phyloP scores from a whole-genome alignment of 2,329 filamentous ascomycete species.

The Colletotrichum brevisporum region DNA sequence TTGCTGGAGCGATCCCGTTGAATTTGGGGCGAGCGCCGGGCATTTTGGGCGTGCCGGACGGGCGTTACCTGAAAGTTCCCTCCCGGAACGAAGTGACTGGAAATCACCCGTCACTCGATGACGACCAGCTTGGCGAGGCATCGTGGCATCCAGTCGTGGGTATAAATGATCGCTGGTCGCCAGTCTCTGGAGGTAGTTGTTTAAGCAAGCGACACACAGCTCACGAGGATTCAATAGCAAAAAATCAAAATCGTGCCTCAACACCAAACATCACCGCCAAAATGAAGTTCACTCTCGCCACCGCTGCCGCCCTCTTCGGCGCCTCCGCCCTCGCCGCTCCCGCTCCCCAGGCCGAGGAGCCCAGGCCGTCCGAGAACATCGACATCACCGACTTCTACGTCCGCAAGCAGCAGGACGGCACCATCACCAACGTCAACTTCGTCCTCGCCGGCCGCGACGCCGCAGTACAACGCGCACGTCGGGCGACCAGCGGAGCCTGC shows the following conservation, averaged over 20 bases:
- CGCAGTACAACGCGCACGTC: too few species aligned
- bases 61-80: constrained; percentile 30
- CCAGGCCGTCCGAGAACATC: constrained; percentile 44
- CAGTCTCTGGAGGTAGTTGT: neutral
- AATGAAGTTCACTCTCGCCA: constrained; percentile 45
- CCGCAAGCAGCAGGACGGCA: constrained; percentile 42
- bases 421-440: constrained; percentile 42
- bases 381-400: constrained; percentile 44
- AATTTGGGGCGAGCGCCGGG: neutral
- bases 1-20: constrained; percentile 3
- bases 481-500: too few species aligned
- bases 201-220: too few species aligned
- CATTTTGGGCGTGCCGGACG: constrained; percentile 21
- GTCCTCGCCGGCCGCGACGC: constrained; percentile 43
- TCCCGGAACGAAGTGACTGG: too few species aligned
- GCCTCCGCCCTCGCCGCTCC: constrained; percentile 42
- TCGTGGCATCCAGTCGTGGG: neutral
- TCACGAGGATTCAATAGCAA: too few species aligned
- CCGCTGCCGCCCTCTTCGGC: constrained; percentile 42
- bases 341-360: constrained; percentile 13
- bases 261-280: constrained; percentile 13
- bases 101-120: constrained; percentile 22
- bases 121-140: constrained; percentile 23
- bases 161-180: constrained; percentile 1
- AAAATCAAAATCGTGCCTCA: neutral